Percentiles rank a stretch among this genome's conserved stretches.
phyloP scores from a whole-genome alignment of 2,329 filamentous ascomycete species.

The Penicillium vulpinum region DNA sequence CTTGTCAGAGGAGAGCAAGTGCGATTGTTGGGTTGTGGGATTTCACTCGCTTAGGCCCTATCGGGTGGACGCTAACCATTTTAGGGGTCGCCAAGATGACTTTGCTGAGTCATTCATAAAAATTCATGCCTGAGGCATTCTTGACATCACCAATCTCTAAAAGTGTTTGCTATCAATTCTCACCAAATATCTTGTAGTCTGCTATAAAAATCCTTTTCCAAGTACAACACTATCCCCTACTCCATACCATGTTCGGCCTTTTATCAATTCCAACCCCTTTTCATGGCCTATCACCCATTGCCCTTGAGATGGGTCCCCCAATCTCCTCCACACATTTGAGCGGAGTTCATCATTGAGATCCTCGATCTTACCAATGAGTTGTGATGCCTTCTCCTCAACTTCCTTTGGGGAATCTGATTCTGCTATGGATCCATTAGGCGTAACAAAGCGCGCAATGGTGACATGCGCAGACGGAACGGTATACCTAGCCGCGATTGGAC shows the following conservation, averaged over 20 bases:
- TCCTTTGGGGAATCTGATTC: slow-evolving; percentile 35
- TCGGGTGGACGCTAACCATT: slow-evolving; percentile 32
- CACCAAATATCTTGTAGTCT: background rate
- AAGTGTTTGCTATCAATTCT: background rate
- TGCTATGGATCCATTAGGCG: slow-evolving; percentile 56
- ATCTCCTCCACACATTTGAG: slow-evolving; percentile 65
- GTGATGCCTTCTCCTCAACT: slow-evolving; percentile 53
- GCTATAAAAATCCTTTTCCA: slow-evolving; percentile 51
- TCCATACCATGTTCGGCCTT: slow-evolving; percentile 83
- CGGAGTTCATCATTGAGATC: slow-evolving; percentile 74
- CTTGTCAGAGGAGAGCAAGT: slow-evolving; percentile 41
- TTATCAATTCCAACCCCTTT: slow-evolving; percentile 72
- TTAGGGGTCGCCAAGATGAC: slow-evolving; percentile 25
- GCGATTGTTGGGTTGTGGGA: slow-evolving; percentile 44
- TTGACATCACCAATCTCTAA: background rate
- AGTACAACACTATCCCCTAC: slow-evolving; percentile 68
- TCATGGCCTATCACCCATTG: slow-evolving; percentile 91
- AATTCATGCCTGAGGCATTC: background rate
- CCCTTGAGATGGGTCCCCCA: slow-evolving; percentile 50
- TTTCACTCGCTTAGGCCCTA: slow-evolving; percentile 49
- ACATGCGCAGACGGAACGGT: slow-evolving; percentile 87
- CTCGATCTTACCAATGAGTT: slow-evolving; percentile 71
- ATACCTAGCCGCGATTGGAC: slow-evolving; percentile 76
- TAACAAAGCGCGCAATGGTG: slow-evolving; percentile 79
- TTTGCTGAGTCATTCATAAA: slow-evolving; percentile 20